These are phyloP conservation scores for Lepidium aucheri DNA, from an alignment of 345 rosid genomes.

Conservation along the genomic window DNA sequence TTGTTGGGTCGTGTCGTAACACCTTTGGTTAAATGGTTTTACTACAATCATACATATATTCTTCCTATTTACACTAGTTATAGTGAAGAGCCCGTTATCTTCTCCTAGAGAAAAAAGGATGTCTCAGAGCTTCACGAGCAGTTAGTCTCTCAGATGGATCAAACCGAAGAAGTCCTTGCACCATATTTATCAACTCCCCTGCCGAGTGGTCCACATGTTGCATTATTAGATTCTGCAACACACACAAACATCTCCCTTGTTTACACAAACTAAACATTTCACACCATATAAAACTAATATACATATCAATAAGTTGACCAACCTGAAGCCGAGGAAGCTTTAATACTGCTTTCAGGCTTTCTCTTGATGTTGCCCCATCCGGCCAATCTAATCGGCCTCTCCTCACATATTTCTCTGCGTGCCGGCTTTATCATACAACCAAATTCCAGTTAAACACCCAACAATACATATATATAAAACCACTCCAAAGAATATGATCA, in stretches of 20 bases:
- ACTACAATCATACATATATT: constrained; percentile 10
- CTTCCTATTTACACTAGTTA: constrained; percentile 21
- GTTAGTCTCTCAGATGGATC: constrained; percentile 61
- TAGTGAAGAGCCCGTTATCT: constrained; percentile 20
- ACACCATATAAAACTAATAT: background rate
- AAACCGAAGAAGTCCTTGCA: constrained; percentile 65
- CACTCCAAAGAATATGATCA: background rate
- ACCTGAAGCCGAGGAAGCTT: constrained; percentile 86
- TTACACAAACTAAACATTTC: background rate
- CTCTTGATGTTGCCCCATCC: constrained; percentile 76
- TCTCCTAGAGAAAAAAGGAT: constrained; percentile 66
- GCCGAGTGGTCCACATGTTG: constrained; percentile 87
- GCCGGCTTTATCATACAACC: constrained; percentile 41
- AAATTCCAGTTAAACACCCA: background rate
- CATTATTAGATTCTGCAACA: constrained; percentile 65
- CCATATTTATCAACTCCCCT: constrained; percentile 65
- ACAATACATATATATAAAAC: background rate
- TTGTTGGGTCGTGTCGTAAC: background rate
- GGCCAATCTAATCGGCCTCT: constrained; percentile 90
- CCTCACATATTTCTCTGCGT: constrained; percentile 69
- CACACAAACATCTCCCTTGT: background rate
- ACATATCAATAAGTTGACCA: background rate
- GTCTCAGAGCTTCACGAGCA: constrained; percentile 72
- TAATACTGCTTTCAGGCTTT: constrained; percentile 64
- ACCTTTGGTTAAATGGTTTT: background rate